Evolutionary conservation across 1,284 basidiomycete genomes (phyloP), one percentile per base, ranked within the genome.

Genomic region (Cryptococcus floricola): DNA sequence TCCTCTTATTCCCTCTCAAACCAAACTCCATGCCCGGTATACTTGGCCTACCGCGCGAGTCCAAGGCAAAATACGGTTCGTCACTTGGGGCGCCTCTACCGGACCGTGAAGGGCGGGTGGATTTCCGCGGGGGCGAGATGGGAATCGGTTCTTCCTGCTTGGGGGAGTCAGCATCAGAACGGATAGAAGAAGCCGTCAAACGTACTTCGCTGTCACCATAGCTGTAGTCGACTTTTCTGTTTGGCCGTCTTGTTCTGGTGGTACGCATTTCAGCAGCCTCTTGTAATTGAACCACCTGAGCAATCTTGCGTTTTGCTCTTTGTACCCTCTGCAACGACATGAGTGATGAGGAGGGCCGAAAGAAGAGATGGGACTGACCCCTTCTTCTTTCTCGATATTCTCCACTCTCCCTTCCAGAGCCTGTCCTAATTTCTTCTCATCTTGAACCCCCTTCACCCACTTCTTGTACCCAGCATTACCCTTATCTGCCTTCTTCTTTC

Each of bases 351-450:
- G n/a, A 31, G 14, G 39, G 14, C 16, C 3, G 27, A 38, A 16
- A 18, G 23, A 19, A 47, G 4, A 53, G 25, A 34, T 31, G 27
- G 5, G 3, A 59, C 67, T 60, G 46, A 73, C 70, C 46, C 51
- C 59, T 43, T 75, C 73, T 53, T 75, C 69, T 59, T 70, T 73
- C 53, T 77, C 75, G 5, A 73, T 63, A 10, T 42, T 50, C 13
- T 73, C 73, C 19, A 73, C 37, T 18, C 62, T 53, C 12, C 61
- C 65, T 28, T 56, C 62, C 19, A 74, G 42, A 47, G 50, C 62
- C 34, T 52, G 61, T 0, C 63, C 71, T 25, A 77, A 59, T 34
- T 57, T 51, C 8, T 54, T 49, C 56, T 70, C 67, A 39, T 74
- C 68, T 52, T 71, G 66, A 25, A 69, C 66, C 16, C 48, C 47